Evolutionary conservation across 306 rosid genomes (phyloP), one percentile per base, ranked within the genome.

Genomic region (Cicer chorassanicum): DNA sequence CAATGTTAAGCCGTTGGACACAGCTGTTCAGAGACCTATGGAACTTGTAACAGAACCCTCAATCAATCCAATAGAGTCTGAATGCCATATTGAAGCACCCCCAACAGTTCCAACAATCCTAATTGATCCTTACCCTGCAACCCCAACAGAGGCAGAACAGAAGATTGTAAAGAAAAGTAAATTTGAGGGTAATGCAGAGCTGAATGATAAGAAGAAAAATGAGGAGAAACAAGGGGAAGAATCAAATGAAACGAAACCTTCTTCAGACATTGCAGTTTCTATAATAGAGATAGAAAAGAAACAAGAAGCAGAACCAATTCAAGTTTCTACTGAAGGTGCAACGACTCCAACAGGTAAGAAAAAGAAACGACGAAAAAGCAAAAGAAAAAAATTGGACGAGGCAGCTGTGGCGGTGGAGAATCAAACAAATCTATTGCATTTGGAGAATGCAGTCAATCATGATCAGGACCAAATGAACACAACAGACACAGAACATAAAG

Each of bases 391-490:
- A 71, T n/a, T 11, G 7, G 43, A 15, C 6, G 57, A 13, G 63
- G 72, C 81, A 75, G 83, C 18, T n/a, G 21, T 21, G 13, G 36
- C 86, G 60, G 90, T 19, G 21, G 21, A 19, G 21, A 19, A 19
- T 19, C 21, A 19, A 19, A 19, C 21, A 19, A 19, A 19, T 19
- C 21, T 19, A 19, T 19, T 19, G 21, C 21, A 19, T 19, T 19
- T 19, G 21, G 21, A 19, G 85, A 78, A 76, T 43, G 61, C 83
- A 13, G 60, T 83, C 66, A 13, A 21, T 51, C 43, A 21, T 51
- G 21, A 6, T 75, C 74, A 34, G 59, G 3, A 4, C 43, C 14
- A 11, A 60, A 13, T 18, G 18, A 53, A 6, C 60, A 9, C 60
- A 53, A 50, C 9, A 64, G 50, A 41, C 7, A 16, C 19, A 1